Base-by-base conservation (phyloP, 2,329 filamentous ascomycete species). In the Grosmannia huntii region DNA sequence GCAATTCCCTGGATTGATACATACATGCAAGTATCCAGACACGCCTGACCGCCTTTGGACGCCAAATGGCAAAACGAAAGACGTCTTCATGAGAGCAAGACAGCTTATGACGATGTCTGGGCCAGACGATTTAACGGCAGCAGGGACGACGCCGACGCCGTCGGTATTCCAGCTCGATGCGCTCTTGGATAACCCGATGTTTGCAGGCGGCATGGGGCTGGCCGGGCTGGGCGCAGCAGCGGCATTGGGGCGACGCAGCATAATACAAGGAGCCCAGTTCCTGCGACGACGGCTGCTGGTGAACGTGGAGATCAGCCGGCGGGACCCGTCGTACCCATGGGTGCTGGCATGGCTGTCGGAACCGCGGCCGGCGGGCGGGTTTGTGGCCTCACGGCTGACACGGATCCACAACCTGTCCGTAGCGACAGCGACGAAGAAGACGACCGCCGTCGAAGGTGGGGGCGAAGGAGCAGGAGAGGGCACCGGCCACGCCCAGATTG, bases 311-410 rank as follows among this genome's bases (percentile, higher is more conserved):
- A 96, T 99, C 71, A 92, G 89, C 70, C 88, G 90, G 68, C 89
- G 92, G 66, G 94, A 99, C 72, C 84, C 90, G 51, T 91, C 92
- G 1, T 99, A 97, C 69, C 85, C 85, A 48, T 97, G 91, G 92
- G 84, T 99, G 49, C 79, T 99, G 11, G 86, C 91, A 63, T 99
- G 94, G 91, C 87, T 99, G 70, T 91, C 90, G 7, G 81, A 89
- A 58, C 89, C 90, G 63, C 89, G 90, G 56, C 79, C 84, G 57
- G 71, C 76, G 67, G 75, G 66, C 64, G 88, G 77, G 61, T 86
- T 79, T 67, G 72, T 85, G 41, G 77, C 78, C 23, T 78, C 75
- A 33, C 78, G 76, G 48, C 68, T 85, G 56, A 84, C 81, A 6
- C 76, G 80, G 64, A 78, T 83, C 64, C 80, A 83, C 64, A 79